Evolutionary conservation across 495 filamentous ascomycete species (phyloP), one percentile per base, ranked within the genome.

Genomic region (Penicillium malachiteum): DNA sequence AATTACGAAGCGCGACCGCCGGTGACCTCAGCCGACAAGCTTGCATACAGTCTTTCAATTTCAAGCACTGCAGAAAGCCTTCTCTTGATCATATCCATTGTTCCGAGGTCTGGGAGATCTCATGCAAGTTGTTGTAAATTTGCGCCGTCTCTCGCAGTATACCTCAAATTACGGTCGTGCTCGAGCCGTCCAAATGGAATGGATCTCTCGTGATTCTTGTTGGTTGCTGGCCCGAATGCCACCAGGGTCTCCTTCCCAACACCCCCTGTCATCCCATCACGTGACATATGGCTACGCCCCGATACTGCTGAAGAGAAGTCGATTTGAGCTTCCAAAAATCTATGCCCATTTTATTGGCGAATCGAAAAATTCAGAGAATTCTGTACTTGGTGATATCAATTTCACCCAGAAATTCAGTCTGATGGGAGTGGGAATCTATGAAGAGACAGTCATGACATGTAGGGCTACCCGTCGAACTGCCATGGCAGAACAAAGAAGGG

Each of bases 261-360:
- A 45, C 3, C 7, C 18, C 7, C 42, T 30, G 4, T 18, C 42
- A 30, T 13, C n/a, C 7, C 12, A n/a, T 45, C 42, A 45, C 42
- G 42, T 45, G 18, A 45, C 18, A 30, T n/a, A 3, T 31, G 17
- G 9, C 21, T 45, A 1, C 10, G 42, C 42, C 42, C 1, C 10
- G 5, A 26, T 45, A 1, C 21, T 31, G 18, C 42, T 45, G 3
- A 45, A 30, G 21, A 45, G 21, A 45, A 45, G 42, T 45, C 42
- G 21, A 45, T 45, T 31, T 45, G 21, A 45, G 42, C 42, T 45
- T 45, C 42, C 21, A 45, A 45, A 45, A 45, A 45, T 45, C 42
- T 7, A 45, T 31, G 21, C 21, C 42, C 42, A 45, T 14, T 45
- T 45, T 45, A 45, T 45, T 45, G 42, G 21, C 21, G 42, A 31